These are phyloP conservation scores for Fraxinus albicans DNA, from an alignment of 305 asterid genomes.

Conservation along the genomic window DNA sequence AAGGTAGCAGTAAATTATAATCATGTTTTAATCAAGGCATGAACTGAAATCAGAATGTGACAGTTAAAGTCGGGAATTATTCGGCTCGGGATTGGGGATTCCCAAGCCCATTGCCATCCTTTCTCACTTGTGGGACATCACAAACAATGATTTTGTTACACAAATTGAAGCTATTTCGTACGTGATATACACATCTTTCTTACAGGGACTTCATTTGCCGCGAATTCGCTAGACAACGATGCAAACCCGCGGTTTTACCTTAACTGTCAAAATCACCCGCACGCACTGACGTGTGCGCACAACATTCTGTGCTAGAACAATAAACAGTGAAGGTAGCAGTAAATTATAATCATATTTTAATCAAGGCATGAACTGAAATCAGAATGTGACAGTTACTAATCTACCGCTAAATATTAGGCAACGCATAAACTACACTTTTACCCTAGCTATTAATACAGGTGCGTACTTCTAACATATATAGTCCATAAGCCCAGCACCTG, in stretches of 20 bases:
- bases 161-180: not conserved
- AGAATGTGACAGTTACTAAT: not conserved
- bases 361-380: constrained; percentile 33
- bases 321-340: not conserved
- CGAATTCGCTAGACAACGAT: not conserved
- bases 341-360: constrained; percentile 31
- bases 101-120: not conserved
- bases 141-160: not conserved
- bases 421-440: constrained; percentile 51
- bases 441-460: constrained; percentile 20
- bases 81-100: not conserved
- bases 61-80: not conserved
- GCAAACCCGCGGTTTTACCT: not conserved
- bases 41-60: constrained; percentile 27
- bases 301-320: not conserved
- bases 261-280: not conserved
- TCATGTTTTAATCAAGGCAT: constrained; percentile 34
- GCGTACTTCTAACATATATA: not conserved
- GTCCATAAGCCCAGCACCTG: not conserved
- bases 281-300: not conserved
- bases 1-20: constrained; percentile 21
- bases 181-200: not conserved
- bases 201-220: not conserved
- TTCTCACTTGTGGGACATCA: not conserved
- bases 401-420: not conserved